Evolutionary conservation across 2,329 filamentous ascomycete species (phyloP).

Genomic region (Paramyrothecium roridum): DNA sequence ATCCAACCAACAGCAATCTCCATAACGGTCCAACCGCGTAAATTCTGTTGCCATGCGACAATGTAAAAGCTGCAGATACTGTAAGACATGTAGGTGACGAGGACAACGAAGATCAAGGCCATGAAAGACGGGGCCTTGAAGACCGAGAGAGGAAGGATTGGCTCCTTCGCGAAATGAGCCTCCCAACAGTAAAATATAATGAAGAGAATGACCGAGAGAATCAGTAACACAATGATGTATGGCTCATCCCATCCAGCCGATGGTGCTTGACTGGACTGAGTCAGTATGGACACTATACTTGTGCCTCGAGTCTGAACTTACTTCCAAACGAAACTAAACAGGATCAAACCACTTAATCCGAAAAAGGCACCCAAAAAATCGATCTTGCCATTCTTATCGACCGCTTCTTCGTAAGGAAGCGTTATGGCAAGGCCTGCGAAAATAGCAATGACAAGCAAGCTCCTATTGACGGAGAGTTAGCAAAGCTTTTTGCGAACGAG

Average conservation of each 20-base stretch:
- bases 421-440: constrained; percentile 6
- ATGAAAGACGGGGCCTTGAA: constrained; percentile 41
- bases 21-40: constrained; percentile 38
- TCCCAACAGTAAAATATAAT: constrained; percentile 38
- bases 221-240: constrained; percentile 36
- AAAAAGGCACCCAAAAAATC: constrained; percentile 35
- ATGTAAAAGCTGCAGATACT: constrained; percentile 48
- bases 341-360: constrained; percentile 34
- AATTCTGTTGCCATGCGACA: constrained; percentile 37
- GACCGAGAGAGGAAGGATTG: constrained; percentile 43
- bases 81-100: constrained; percentile 44
- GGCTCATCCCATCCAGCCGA: constrained; percentile 39
- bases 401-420: constrained; percentile 11
- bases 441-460: not conserved
- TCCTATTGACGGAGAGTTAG: not conserved
- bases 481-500: no score
- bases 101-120: constrained; percentile 36
- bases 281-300: not conserved
- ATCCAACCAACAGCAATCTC: constrained; percentile 31
- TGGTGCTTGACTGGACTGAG: constrained; percentile 31
- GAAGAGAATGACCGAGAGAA: constrained; percentile 27
- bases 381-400: constrained; percentile 19
- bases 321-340: constrained; percentile 52
- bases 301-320: constrained; percentile 18
- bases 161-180: constrained; percentile 28